phyloP scores from a whole-genome alignment of 75 land plant genomes.

The Pinus taeda region DNA sequence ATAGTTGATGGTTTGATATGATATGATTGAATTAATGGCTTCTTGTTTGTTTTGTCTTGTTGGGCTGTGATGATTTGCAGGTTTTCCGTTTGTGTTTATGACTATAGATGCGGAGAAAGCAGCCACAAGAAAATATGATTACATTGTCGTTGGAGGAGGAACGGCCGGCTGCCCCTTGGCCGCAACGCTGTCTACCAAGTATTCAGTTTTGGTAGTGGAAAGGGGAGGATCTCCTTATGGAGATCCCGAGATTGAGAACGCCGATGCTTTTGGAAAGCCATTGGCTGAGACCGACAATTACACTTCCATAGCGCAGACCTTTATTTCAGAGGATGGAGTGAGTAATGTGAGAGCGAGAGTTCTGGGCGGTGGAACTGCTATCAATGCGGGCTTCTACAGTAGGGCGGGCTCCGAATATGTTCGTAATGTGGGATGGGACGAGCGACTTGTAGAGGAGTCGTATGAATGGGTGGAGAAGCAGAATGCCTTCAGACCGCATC shows the following conservation, averaged over 20 bases:
- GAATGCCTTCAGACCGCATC: too few species aligned
- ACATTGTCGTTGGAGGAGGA: too few species aligned
- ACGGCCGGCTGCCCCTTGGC: conserved; percentile 11
- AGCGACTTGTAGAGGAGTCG: too few species aligned
- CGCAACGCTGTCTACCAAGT: conserved; percentile 24
- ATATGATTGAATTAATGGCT: too few species aligned
- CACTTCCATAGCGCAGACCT: background rate
- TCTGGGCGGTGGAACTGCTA: background rate
- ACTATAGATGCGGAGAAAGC: background rate
- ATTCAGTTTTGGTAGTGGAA: background rate
- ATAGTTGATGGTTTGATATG: too few species aligned
- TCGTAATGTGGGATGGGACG: too few species aligned
- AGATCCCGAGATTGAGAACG: too few species aligned
- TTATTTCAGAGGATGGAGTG: background rate
- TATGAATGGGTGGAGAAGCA: too few species aligned
- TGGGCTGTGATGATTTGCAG: background rate
- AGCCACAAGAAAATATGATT: background rate
- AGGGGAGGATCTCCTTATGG: background rate
- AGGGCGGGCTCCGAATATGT: too few species aligned
- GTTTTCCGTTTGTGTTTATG: background rate
- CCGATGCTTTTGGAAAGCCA: background rate
- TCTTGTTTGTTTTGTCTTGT: too few species aligned
- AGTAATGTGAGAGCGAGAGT: background rate
- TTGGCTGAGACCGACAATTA: background rate
- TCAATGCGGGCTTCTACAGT: too few species aligned